A percentile compares a stretch with the other conserved stretches of the same genome.
Conservation (phyloP, 2,329 filamentous ascomycete species). For the Ampelomyces quisqualis region DNA sequence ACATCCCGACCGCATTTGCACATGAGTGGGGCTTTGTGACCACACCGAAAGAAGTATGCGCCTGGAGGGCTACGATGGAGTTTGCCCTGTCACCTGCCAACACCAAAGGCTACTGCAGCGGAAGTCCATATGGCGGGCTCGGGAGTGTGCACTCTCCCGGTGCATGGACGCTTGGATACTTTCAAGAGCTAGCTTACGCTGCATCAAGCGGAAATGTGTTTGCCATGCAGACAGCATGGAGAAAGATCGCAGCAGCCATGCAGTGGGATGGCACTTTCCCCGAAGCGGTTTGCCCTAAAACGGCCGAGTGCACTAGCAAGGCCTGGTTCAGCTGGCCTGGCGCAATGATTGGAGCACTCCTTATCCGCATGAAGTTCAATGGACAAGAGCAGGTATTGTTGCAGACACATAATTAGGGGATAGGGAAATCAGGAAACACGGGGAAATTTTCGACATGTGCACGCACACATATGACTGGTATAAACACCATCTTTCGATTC, state of each 20-base stretch:
- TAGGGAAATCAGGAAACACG: no score
- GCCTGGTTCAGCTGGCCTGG: conserved; percentile 17
- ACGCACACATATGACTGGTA: no score
- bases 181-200: conserved; percentile 13
- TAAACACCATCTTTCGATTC: no score
- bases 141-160: conserved; percentile 15
- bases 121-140: conserved; percentile 6
- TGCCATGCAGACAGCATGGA: conserved; percentile 8
- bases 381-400: conserved; percentile 6
- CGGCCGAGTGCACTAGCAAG: conserved; percentile 10
- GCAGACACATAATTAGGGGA: no score
- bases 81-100: conserved; percentile 9
- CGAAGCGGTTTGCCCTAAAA: conserved; percentile 11
- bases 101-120: conserved; percentile 2
- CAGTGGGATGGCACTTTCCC: conserved; percentile 16
- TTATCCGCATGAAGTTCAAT: conserved; percentile 7
- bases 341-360: conserved; percentile 11
- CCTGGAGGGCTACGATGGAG: conserved; percentile 8
- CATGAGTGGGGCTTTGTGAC: conserved; percentile 7
- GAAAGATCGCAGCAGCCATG: conserved; percentile 10
- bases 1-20: conserved; percentile 10
- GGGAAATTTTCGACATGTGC: no score
- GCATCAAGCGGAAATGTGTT: not conserved
- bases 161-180: conserved; percentile 12
- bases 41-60: not conserved